Conservation (phyloP, 2,329 filamentous ascomycete genomes). For the Sporothrix luriei region DNA sequence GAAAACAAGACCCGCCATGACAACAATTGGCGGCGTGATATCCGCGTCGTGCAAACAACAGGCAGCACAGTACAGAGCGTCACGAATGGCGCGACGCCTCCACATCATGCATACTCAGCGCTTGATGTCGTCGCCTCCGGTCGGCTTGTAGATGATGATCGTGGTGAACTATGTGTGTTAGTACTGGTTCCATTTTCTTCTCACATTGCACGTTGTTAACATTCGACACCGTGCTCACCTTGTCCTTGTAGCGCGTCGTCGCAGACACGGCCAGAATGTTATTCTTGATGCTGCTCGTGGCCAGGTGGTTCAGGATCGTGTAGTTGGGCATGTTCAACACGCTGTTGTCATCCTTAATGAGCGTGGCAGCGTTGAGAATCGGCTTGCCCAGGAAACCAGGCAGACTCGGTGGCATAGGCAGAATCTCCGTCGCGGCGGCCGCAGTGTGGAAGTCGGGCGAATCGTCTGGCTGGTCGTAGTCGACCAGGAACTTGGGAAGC, state of each 20-base stretch:
- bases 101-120: constrained; percentile 10
- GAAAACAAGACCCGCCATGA: neutral
- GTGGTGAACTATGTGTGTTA: constrained; percentile 75
- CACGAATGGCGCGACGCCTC: neutral
- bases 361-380: constrained; percentile 85
- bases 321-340: constrained; percentile 97
- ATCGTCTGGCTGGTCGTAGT: constrained; percentile 84
- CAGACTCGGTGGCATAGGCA: constrained; percentile 80
- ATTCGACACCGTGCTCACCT: constrained; percentile 57
- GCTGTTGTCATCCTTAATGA: constrained; percentile 97
- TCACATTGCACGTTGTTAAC: neutral
- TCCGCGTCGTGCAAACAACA: neutral
- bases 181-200: neutral
- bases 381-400: constrained; percentile 92
- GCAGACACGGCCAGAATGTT: constrained; percentile 93
- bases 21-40: neutral
- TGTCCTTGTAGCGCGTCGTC: constrained; percentile 95
- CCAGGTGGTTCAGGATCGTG: constrained; percentile 92
- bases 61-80: neutral
- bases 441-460: constrained; percentile 73
- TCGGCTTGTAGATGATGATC: constrained; percentile 96
- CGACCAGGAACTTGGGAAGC: constrained; percentile 82
- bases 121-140: constrained; percentile 57
- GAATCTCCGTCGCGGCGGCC: constrained; percentile 71
- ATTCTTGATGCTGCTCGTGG: constrained; percentile 97